Conservation (phyloP, 306 rosid genomes). For the Quercus gilva region DNA sequence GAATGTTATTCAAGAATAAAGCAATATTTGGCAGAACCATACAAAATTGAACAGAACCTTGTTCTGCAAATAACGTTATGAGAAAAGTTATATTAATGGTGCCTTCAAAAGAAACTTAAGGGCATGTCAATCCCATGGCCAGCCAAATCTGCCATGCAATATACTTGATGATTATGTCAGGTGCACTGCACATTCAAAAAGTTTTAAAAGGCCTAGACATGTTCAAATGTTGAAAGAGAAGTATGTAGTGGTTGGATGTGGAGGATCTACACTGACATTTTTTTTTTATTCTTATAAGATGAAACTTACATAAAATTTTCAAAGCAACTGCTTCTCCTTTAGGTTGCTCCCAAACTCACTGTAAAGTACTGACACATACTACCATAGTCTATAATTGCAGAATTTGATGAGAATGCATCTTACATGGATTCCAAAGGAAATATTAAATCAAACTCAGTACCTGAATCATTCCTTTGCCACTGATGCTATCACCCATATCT, state of each 20-base stretch:
- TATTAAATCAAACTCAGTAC: constrained; percentile 32
- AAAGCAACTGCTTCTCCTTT: background rate
- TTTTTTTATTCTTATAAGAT: background rate
- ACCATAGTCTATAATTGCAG: constrained; percentile 8
- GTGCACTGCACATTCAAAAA: background rate
- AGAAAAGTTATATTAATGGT: background rate
- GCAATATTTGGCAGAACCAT: background rate
- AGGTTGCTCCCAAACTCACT: background rate
- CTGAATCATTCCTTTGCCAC: constrained; percentile 98
- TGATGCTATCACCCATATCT: constrained; percentile 91
- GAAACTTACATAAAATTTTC: background rate
- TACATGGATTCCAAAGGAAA: background rate
- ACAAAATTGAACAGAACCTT: background rate
- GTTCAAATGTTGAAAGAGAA: background rate
- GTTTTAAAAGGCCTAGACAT: constrained; percentile 8
- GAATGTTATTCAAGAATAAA: background rate
- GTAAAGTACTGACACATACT: background rate
- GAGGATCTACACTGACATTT: no score
- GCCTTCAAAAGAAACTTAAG: background rate
- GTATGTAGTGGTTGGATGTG: no score
- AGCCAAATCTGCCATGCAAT: background rate
- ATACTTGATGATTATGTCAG: background rate
- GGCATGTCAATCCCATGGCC: background rate
- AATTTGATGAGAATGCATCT: background rate
- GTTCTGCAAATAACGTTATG: background rate